phyloP scores from a whole-genome alignment of 331 rosid species.

The Malus hybrid region DNA sequence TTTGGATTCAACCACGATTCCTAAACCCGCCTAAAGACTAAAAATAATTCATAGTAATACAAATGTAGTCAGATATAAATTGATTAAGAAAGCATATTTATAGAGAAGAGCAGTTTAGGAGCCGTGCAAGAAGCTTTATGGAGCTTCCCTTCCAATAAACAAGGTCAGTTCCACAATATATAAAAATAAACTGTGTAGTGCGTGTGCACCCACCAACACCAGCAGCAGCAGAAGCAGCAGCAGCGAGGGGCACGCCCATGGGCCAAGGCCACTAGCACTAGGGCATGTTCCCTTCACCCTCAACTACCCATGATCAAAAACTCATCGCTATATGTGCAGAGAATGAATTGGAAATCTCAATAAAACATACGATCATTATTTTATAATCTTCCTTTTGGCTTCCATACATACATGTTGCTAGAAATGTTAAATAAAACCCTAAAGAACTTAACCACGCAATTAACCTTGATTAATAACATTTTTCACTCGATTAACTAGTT shows the following conservation, averaged over 20 bases:
- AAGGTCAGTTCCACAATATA: background rate
- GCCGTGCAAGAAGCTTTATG: slow-evolving; percentile 10
- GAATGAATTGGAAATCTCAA: slow-evolving; percentile 25
- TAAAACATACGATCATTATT: slow-evolving; percentile 1
- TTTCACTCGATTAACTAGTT: background rate
- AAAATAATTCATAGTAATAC: background rate
- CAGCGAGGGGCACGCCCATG: slow-evolving; percentile 15
- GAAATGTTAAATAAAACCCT: no score
- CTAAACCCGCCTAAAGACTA: background rate
- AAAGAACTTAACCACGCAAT: no score
- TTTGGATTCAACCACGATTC: background rate
- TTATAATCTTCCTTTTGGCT: background rate
- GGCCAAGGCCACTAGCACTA: background rate
- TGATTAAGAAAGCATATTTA: background rate
- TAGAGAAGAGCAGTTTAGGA: background rate
- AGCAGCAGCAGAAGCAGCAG: background rate
- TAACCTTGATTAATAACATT: background rate
- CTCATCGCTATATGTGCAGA: background rate
- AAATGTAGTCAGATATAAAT: background rate
- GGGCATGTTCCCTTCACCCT: background rate
- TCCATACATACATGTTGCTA: background rate
- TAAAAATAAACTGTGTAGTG: background rate
- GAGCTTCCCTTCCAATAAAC: slow-evolving; percentile 5
- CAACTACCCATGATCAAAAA: background rate
- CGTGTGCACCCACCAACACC: background rate